Conservation (phyloP, 106 monocot species). For the Agapanthus africanus region DNA sequence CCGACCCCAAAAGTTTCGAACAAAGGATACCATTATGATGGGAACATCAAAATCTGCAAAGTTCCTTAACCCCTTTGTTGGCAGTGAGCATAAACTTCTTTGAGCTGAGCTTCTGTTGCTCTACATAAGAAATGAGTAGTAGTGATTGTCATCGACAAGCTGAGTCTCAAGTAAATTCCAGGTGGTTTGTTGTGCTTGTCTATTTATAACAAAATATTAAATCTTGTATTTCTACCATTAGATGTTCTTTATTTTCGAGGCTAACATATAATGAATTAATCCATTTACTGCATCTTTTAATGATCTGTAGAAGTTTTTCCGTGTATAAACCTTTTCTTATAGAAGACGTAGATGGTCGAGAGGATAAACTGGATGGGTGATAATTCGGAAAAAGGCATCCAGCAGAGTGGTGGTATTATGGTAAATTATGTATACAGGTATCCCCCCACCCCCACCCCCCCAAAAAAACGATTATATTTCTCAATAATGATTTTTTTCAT, state of each 20-base stretch:
- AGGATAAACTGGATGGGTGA: conserved; percentile 90
- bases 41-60: not conserved
- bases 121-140: too few species aligned
- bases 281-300: not conserved
- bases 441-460: too few species aligned
- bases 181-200: not conserved
- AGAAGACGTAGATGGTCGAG: conserved; percentile 58
- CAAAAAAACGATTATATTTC: too few species aligned
- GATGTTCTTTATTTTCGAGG: not conserved
- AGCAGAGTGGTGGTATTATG: conserved; percentile 80
- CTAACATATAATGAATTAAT: not conserved
- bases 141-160: too few species aligned
- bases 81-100: not conserved
- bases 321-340: not conserved
- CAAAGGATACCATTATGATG: not conserved
- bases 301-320: not conserved
- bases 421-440: conserved; percentile 87
- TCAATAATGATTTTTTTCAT: not conserved
- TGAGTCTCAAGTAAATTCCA: too few species aligned
- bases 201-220: not conserved
- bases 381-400: conserved; percentile 62
- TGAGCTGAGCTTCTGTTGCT: too few species aligned
- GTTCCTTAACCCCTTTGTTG: not conserved
- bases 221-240: not conserved
- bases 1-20: too few species aligned